Conservation (phyloP, 139 green algal species). For the Chlorella sp. region DNA sequence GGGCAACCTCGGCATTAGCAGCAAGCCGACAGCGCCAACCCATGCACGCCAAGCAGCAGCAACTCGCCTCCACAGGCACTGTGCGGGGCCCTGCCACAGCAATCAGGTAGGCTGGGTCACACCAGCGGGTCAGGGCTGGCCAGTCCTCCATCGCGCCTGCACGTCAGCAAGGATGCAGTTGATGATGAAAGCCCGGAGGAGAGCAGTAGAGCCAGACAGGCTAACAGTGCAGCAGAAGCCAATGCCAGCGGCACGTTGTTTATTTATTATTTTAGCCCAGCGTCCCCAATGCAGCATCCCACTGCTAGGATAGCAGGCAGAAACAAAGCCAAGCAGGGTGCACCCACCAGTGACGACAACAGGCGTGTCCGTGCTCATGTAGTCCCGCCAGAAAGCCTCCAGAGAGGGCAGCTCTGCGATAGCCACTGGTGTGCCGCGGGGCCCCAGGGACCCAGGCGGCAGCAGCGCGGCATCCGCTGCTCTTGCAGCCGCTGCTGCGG, state of each 20-base stretch:
- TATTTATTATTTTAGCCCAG: no score
- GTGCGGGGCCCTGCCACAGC: slow-evolving; percentile 79
- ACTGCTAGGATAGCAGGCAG: no score
- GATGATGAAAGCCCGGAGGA: background rate
- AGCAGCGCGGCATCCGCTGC: slow-evolving; percentile 35
- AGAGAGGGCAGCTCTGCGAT: slow-evolving; percentile 43
- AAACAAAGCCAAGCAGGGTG: no score
- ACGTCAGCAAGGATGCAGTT: slow-evolving; percentile 14
- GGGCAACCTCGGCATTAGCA: background rate
- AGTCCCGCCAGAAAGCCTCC: slow-evolving; percentile 65
- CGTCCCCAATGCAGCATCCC: no score
- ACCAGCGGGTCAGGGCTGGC: slow-evolving; percentile 83
- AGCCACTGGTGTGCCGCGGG: slow-evolving; percentile 13
- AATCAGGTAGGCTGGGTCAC: slow-evolving; percentile 68
- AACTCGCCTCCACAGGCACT: slow-evolving; percentile 84
- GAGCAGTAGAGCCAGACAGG: background rate
- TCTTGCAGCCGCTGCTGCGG: background rate
- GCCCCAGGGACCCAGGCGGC: slow-evolving; percentile 55
- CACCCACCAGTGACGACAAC: slow-evolving; percentile 35
- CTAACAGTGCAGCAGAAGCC: background rate
- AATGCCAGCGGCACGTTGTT: no score
- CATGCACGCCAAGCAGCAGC: background rate
- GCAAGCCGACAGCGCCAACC: background rate
- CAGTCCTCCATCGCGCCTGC: slow-evolving; percentile 71
- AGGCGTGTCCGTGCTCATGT: slow-evolving; percentile 47